Evolutionary conservation across 2,329 filamentous ascomycete species (phyloP), one percentile per base, ranked within the genome.

Genomic region (Annulohypoxylon truncatum): DNA sequence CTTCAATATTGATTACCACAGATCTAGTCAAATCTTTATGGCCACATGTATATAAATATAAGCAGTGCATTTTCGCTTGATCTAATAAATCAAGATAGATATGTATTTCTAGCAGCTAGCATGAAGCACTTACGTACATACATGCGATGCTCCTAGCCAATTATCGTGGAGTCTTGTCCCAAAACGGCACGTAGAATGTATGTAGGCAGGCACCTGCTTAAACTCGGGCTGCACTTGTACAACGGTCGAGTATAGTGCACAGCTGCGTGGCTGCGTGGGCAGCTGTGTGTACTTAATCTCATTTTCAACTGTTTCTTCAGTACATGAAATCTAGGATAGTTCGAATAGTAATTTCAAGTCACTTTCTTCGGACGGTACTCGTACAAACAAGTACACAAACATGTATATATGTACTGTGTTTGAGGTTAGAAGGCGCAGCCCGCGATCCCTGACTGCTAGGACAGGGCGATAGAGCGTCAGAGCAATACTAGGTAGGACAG

Each of bases 381-480:
- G 18, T 44, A 9, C 38, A 29, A 46, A 33, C 31, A 22, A 40
- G 40, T 60, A 50, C 29, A 55, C 24, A 56, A 40, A 24, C 22
- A 7, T 26, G 24, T 61, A 29, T 7, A 26, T 13, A 13, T n/a
- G 20, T 46, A 31, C n/a, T 60, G 62, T 68, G 66, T 68, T 68
- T 68, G 66, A 68, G 47, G 58, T 68, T 7, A 38, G 20, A 53
- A 53, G 62, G 66, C 62, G 38, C 58, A 68, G 62, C 62, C 50
- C 26, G 48, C 33, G 57, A 63, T 35, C 66, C 66, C 63, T 56
- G 59, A 42, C 53, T 63, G 44, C 50, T 33, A 35, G 66, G 50
- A 60, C 44, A 33, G 46, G 26, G 13, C 38, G 38, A 42, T 22
- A 44, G 38, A 20, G 10, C 10, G 29, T 20, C 18, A 10, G n/a